Evolutionary conservation across 208 protist genomes (phyloP), one percentile per base, ranked within the genome.

Genomic region (Leishmania amazonensis): DNA sequence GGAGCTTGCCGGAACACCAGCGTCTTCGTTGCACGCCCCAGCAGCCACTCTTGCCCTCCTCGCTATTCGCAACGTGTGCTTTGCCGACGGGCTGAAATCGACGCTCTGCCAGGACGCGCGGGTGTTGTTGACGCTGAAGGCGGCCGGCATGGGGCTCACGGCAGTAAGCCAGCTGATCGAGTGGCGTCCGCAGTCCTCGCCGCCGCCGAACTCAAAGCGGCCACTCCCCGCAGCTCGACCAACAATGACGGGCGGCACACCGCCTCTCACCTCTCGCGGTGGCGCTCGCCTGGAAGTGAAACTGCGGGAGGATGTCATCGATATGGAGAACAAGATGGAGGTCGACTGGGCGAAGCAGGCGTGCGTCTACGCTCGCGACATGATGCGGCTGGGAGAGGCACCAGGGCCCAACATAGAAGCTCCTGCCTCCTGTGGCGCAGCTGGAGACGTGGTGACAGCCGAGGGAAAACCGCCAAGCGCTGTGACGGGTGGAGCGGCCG

Each of bases 11-110:
- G 86, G 80, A 21, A 78, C 83, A 1, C 40, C 76, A 80, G 40
- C 62, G 19, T 79, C 79, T 5, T 81, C 62, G 31, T 24, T 60
- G 40, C 54, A 31, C 3, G 77, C 53, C 15, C 45, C 35, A 35
- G 68, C 75, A 13, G 86, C 89, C 42, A 93, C 91, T 35, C 79
- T 97, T 28, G 87, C 94, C 13, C 78, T 96, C 51, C 84, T 97
- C 19, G 81, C 79, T 1, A 67, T 97, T 35, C 94, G 94, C 24
- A 96, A 97, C 73, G 65, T 96, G 47, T 96, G 91, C 83, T 97
- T 95, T 83, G 78, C 87, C 53, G 72, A 81, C 1, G 51, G 77
- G 7, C 71, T 96, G 15, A 97, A 97, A 84, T 81, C 87, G 60
- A 60, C 87, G 31, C 58, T 97, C 24, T 96, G 93, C 70, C 92